phyloP scores from a whole-genome alignment of 371 early-diverging fungal genomes.

The Syncephalastrum racemosum region DNA sequence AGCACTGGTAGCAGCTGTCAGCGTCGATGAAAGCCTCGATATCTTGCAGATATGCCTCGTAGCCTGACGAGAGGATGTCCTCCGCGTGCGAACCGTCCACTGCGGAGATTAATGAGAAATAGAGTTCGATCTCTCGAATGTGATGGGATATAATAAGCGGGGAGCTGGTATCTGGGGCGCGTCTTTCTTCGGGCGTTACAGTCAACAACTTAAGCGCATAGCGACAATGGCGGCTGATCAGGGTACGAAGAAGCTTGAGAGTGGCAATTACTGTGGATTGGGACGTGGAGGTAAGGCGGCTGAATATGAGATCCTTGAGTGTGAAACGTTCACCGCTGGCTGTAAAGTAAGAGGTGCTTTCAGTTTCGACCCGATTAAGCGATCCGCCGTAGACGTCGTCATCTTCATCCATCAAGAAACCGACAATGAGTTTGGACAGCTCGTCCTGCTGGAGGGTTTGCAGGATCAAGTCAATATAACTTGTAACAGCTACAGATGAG shows the following conservation, averaged over 20 bases:
- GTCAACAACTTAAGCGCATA: slow-evolving; percentile 71
- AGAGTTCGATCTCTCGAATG: slow-evolving; percentile 65
- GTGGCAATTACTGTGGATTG: slow-evolving; percentile 81
- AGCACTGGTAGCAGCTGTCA: slow-evolving; percentile 58
- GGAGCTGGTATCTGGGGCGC: slow-evolving; percentile 14
- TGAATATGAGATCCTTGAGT: slow-evolving; percentile 76
- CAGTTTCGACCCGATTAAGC: slow-evolving; percentile 2
- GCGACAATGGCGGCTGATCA: slow-evolving; percentile 77
- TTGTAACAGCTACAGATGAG: slow-evolving; percentile 79
- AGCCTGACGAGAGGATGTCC: slow-evolving; percentile 61
- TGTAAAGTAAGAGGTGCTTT: slow-evolving; percentile 47
- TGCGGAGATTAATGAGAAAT: slow-evolving; percentile 66
- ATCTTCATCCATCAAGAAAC: slow-evolving; percentile 68
- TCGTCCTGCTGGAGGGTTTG: slow-evolving; percentile 67
- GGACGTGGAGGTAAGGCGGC: slow-evolving; percentile 70
- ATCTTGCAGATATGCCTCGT: slow-evolving; percentile 79
- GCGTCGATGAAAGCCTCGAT: slow-evolving; percentile 66
- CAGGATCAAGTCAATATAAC: slow-evolving; percentile 78
- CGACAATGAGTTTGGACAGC: slow-evolving; percentile 64
- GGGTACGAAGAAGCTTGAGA: slow-evolving; percentile 73
- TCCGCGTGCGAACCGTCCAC: slow-evolving; percentile 57
- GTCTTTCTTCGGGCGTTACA: slow-evolving; percentile 56
- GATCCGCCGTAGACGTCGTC: slow-evolving; percentile 13
- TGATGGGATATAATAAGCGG: slow-evolving; percentile 58
- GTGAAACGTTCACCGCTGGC: slow-evolving; percentile 61